Conservation (phyloP, 139 green algal species). For the Chlorella sp. region DNA sequence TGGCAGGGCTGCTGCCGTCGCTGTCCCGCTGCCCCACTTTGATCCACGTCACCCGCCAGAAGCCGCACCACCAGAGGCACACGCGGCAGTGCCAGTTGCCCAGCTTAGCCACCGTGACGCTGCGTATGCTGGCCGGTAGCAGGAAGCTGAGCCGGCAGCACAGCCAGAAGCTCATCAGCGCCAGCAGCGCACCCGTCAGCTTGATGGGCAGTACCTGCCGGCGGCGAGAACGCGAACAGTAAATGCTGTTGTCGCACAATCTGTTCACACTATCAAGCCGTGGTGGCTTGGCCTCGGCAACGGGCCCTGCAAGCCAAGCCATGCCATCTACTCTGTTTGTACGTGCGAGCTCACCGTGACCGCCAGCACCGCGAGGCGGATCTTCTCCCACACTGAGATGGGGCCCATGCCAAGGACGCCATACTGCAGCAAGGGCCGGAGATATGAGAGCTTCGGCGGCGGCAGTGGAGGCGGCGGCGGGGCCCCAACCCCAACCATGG, state of each 20-base stretch:
- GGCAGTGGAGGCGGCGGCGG: neutral
- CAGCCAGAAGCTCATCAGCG: constrained; percentile 60
- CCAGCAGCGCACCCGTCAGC: constrained; percentile 32
- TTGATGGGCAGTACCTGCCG: constrained; percentile 64
- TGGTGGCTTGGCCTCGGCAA: too few relatives aligned
- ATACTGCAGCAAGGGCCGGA: constrained; percentile 6
- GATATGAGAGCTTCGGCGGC: neutral
- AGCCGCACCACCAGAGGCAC: constrained; percentile 78
- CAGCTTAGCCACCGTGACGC: constrained; percentile 32
- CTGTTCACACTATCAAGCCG: too few relatives aligned
- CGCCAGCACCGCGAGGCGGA: constrained; percentile 50
- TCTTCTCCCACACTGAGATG: constrained; percentile 9
- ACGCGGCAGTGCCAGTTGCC: constrained; percentile 62
- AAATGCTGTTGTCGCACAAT: too few relatives aligned
- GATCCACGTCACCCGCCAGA: constrained; percentile 67
- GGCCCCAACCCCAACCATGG: neutral
- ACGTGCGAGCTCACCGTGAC: constrained; percentile 34
- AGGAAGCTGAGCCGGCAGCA: constrained; percentile 39
- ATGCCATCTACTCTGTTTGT: too few relatives aligned
- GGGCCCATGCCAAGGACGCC: constrained; percentile 34
- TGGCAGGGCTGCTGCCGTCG: neutral
- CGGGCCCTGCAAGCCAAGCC: too few relatives aligned
- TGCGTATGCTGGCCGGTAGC: constrained; percentile 31
- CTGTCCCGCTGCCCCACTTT: constrained; percentile 26
- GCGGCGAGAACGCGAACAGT: too few relatives aligned